Conservation (phyloP, 202 grass and related monocot species). For the Eragrostis tef region DNA sequence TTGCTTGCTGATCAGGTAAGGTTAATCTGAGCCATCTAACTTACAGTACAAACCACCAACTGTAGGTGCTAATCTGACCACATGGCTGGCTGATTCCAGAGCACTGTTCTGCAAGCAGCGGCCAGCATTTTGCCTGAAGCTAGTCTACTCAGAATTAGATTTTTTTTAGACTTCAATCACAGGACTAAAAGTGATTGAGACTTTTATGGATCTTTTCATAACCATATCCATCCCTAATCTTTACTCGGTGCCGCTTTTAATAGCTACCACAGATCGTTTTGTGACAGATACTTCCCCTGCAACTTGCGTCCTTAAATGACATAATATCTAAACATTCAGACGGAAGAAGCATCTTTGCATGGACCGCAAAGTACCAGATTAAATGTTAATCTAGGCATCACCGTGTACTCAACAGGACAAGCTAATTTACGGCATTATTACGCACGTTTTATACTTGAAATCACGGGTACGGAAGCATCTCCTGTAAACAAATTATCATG, state of each 20-base stretch:
- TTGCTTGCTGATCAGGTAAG: conserved; percentile 13
- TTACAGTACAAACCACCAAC: background rate
- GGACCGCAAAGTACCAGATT: conserved; percentile 1
- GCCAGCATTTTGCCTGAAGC: background rate
- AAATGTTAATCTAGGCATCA: conserved; percentile 1
- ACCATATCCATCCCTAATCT: background rate
- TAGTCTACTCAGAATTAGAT: background rate
- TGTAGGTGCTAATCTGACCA: background rate
- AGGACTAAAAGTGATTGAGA: no score
- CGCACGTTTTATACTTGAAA: conserved; percentile 15
- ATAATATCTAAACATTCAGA: background rate
- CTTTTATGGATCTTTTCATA: no score
- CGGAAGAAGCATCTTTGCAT: conserved; percentile 18
- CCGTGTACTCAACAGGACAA: background rate
- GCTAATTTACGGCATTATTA: background rate
- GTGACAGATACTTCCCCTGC: background rate
- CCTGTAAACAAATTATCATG: conserved; percentile 2
- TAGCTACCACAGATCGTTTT: no score
- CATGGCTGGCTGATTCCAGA: conserved; percentile 7
- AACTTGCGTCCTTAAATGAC: background rate
- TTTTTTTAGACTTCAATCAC: background rate
- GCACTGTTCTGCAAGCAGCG: background rate
- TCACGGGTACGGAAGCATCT: conserved; percentile 21
- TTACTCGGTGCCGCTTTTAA: background rate
- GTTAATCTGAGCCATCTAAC: background rate